Base-by-base conservation (phyloP, 345 rosid genomes). In the Raphanus sativus region DNA sequence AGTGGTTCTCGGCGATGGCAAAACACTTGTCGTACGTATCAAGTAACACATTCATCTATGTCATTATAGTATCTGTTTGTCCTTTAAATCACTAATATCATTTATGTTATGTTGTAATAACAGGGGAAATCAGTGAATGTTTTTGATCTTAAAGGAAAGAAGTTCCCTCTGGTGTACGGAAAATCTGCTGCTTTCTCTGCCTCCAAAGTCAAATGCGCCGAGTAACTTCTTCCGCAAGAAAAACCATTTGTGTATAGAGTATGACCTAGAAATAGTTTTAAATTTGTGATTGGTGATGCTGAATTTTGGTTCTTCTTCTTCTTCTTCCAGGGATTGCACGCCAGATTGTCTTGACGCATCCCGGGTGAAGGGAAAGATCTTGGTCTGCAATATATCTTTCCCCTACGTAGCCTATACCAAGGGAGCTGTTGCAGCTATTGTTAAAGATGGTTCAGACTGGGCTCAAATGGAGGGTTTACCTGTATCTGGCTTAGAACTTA, bases 61-160 rank as follows among this genome's bases (percentile, higher is more conserved):
- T 21, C 21, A 21, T 1, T 21, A 21, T 55, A 52, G 70, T 65
- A 29, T 28, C 12, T 59, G 26, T 17, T 38, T 40, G 4, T 61
- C 28, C 30, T 32, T 30, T 28, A 7, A 32, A 8, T 26, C 15
- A 66, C 63, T 1, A 45, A 6, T 40, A 59, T 40, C 6, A 26
- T 5, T 54, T 29, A 10, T 30, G 0, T 15, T 62, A 1, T 59
- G 6, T 63, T 4, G 3, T 63, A 28, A 0, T 26, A 76, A 64
- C 40, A 85, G 90, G 86, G 90, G 1, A 52, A 8, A 15, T 80
- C 90, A 5, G 54, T 87, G 4, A 84, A 87, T 52, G 7, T 79
- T 3, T 83, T 81, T n/a, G 78, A 69, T 32, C 36, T 79, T 6
- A 66, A 80, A 33, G 82, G 85, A 64, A 71, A 30, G 54, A 68